Evolutionary conservation across 2,329 filamentous ascomycete species (phyloP), one percentile per base, ranked within the genome.

Genomic region (Ascochyta lentis): DNA sequence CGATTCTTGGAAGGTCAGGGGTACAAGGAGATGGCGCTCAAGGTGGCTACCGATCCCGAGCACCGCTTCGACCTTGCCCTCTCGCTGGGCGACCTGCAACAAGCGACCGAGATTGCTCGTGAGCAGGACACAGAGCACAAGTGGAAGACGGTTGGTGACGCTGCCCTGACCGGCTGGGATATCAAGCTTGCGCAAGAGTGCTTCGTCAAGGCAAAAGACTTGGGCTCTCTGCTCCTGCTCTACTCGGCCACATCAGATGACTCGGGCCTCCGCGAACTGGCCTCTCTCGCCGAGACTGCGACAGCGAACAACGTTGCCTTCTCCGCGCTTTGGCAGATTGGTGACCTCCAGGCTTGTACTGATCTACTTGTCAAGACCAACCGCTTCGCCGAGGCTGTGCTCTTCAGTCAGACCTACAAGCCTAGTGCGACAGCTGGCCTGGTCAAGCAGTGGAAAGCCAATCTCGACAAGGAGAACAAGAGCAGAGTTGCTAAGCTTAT

Each of bases 81-180:
- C 29, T 84, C 87, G 3, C 83, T 99, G 39, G 91, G 89, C 67
- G 89, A 95, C 61, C 85, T 98, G 13, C 85, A 93, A 37, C 90
- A 94, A 69, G 94, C 94, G 0, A 84, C 96, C 3, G 88, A 92
- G 57, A 86, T 98, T 46, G 94, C 95, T 6, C 85, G 88, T 37
- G 83, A 90, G 74, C 90, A 92, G 10, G 89, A 97, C 61, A 90
- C 88, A 1, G 95, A 98, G 75, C 94, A 98, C 79, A 96, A 96
- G 79, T 99, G 95, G 95, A 98, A 98, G 84, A 93, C 87, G 3
- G 91, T 99, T 4, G 95, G 95, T 57, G 95, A 99, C 67, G 90
- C 93, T 1, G 95, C 95, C 1, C 84, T 99, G 37, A 80, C 87
- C 9, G 89, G 82, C 1, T 99, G 94, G 95, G 89, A 99, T 68